A percentile compares a stretch with the other conserved stretches of the same genome.
phyloP scores from a whole-genome alignment of 768 basidiomycete species.

The Tylopilus subfusipes region DNA sequence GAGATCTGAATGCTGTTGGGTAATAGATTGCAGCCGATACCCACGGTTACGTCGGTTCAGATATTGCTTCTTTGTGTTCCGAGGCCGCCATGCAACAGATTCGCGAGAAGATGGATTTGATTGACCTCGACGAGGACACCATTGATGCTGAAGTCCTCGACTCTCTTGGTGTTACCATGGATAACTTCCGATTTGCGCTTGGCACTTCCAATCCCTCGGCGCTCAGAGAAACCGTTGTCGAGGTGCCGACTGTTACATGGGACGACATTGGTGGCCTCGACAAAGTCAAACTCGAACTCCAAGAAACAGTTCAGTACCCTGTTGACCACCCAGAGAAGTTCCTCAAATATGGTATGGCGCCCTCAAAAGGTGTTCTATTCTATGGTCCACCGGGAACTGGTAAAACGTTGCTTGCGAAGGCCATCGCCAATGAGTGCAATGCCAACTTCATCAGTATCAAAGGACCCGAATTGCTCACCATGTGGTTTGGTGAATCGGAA shows the following conservation, averaged over 20 bases:
- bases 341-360: slow-evolving; percentile 99
- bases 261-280: slow-evolving; percentile 99
- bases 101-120: slow-evolving; percentile 99
- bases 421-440: slow-evolving; percentile 99
- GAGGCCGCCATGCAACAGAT: slow-evolving; percentile 99
- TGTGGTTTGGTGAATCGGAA: slow-evolving; percentile 99
- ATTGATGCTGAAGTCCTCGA: slow-evolving; percentile 99
- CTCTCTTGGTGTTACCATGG: slow-evolving; percentile 98
- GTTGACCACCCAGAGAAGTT: slow-evolving; percentile 99
- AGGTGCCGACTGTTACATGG: slow-evolving; percentile 98
- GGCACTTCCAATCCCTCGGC: slow-evolving; percentile 98
- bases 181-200: slow-evolving; percentile 99
- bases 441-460: slow-evolving; percentile 99
- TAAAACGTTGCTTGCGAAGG: slow-evolving; percentile 98
- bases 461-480: slow-evolving; percentile 96
- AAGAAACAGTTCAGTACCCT: slow-evolving; percentile 99
- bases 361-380: slow-evolving; percentile 98
- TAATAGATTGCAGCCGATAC: slow-evolving; percentile 94
- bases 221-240: slow-evolving; percentile 97
- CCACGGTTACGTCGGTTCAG: slow-evolving; percentile 98
- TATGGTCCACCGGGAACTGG: slow-evolving; percentile 99
- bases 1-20: slow-evolving; percentile 5
- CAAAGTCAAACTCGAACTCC: slow-evolving; percentile 98
- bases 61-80: slow-evolving; percentile 95
- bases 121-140: slow-evolving; percentile 94